Base-by-base conservation (phyloP, 2,329 filamentous ascomycete genomes). In the Xylariaceae sp. region DNA sequence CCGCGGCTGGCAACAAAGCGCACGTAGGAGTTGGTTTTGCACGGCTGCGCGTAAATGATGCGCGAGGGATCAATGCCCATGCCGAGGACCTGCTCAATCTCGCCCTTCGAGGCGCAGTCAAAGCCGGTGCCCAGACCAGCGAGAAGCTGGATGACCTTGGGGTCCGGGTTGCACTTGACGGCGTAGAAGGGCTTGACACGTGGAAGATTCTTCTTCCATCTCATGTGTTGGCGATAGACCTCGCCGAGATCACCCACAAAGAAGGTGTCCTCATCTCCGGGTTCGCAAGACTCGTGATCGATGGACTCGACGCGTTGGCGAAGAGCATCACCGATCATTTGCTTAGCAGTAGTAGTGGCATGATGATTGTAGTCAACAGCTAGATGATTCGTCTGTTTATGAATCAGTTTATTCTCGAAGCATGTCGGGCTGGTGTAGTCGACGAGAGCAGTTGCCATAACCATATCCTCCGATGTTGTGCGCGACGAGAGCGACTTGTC, bases 81-180 rank as follows among this genome's bases (percentile, higher is more conserved):
- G 71, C 83, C 81, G 56, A 97, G 82, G 63, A 97, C 89, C 75
- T 92, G 87, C 75, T 99, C 92, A 69, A 99, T 97, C 79, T 99
- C 94, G 66, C 88, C 83, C 84, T 97, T 97, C 76, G 93, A 97
- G 64, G 94, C 94, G 77, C 94, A 99, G 77, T 99, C 94, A 75
- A 99, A 99, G 70, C 94, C 94, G 65, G 91, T 92, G 71, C 93
- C 94, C 65, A 99, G 83, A 67, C 86, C 87, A 64, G 90, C 86
- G 71, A 99, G 87, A 66, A 99, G 88, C 72, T 88, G 88, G 66
- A 99, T 82, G 64, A 99, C 88, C 77, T 90, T 87, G 53, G 88
- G 85, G 77, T 99, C 93, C 34, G 93, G 92, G 82, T 99, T 99
- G 80, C 94, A 99, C 80, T 99, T 99, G 81, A 99, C 93, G 92